phyloP scores from a whole-genome alignment of 176 grass and related monocot genomes.

The Triticum timopheevii region DNA sequence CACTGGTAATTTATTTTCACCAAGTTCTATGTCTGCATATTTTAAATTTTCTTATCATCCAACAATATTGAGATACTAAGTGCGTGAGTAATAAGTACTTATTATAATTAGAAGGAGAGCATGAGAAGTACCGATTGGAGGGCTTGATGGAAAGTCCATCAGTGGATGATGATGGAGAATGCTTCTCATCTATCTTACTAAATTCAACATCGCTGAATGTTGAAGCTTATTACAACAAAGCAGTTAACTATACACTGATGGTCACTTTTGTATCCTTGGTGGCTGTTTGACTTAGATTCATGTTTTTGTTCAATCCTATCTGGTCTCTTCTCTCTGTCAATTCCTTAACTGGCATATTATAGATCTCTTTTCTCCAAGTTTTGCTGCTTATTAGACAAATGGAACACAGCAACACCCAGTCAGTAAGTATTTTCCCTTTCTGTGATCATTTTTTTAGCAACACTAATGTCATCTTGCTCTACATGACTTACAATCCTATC shows the following conservation, averaged over 20 bases:
- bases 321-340: slow-evolving; percentile 18
- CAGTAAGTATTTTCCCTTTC: slow-evolving; percentile 64
- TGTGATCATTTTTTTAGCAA: slow-evolving; percentile 20
- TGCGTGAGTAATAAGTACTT: slow-evolving; percentile 22
- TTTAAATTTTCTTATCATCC: not conserved
- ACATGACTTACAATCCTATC: slow-evolving; percentile 38
- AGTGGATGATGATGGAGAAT: slow-evolving; percentile 86
- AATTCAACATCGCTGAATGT: slow-evolving; percentile 97
- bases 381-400: slow-evolving; percentile 94
- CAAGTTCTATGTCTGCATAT: not conserved
- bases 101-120: slow-evolving; percentile 66
- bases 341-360: slow-evolving; percentile 48
- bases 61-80: not conserved
- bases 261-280: slow-evolving; percentile 99
- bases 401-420: slow-evolving; percentile 99
- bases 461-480: not conserved
- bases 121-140: slow-evolving; percentile 83
- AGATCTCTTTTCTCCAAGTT: slow-evolving; percentile 99
- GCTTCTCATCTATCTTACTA: slow-evolving; percentile 80
- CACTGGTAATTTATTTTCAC: not conserved
- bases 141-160: slow-evolving; percentile 85
- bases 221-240: slow-evolving; percentile 99
- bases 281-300: slow-evolving; percentile 14
- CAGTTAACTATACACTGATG: slow-evolving; percentile 99
- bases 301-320: slow-evolving; percentile 33